phyloP scores from a whole-genome alignment of 1,284 basidiomycete genomes.

The Cryptococcus sp. region DNA sequence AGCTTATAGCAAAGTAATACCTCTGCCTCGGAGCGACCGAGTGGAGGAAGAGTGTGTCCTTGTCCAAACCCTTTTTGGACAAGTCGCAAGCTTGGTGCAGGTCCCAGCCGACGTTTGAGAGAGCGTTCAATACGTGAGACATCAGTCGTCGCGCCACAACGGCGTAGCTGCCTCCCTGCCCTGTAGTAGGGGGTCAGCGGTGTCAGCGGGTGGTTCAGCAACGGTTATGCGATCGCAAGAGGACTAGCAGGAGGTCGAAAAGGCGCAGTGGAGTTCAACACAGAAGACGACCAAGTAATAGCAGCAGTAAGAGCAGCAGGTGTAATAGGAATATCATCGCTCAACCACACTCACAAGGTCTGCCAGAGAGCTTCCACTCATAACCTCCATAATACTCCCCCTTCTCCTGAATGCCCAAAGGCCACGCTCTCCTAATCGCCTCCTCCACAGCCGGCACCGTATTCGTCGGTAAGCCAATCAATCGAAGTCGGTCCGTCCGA shows the following conservation, averaged over 20 bases:
- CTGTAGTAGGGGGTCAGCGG: constrained; percentile 14
- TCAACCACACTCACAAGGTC: constrained; percentile 33
- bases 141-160: constrained; percentile 39
- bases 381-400: constrained; percentile 16
- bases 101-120: constrained; percentile 40
- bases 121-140: constrained; percentile 37
- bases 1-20: constrained; percentile 39
- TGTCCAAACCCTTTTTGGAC: constrained; percentile 41
- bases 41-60: constrained; percentile 44
- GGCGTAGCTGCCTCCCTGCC: constrained; percentile 37
- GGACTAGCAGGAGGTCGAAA: not conserved
- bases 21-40: constrained; percentile 31
- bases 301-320: not conserved
- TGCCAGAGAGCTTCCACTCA: constrained; percentile 44
- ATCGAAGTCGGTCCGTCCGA: constrained; percentile 26
- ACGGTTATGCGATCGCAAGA: not conserved
- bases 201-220: not conserved
- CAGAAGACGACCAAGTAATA: not conserved
- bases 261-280: not conserved
- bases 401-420: constrained; percentile 31
- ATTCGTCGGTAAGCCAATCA: constrained; percentile 26
- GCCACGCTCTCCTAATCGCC: constrained; percentile 36
- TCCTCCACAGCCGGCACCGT: constrained; percentile 20
- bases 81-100: constrained; percentile 34
- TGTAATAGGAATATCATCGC: too few species aligned